Conservation (phyloP, 1,284 basidiomycete species). For the Pyrrhoderma lamaoense region DNA sequence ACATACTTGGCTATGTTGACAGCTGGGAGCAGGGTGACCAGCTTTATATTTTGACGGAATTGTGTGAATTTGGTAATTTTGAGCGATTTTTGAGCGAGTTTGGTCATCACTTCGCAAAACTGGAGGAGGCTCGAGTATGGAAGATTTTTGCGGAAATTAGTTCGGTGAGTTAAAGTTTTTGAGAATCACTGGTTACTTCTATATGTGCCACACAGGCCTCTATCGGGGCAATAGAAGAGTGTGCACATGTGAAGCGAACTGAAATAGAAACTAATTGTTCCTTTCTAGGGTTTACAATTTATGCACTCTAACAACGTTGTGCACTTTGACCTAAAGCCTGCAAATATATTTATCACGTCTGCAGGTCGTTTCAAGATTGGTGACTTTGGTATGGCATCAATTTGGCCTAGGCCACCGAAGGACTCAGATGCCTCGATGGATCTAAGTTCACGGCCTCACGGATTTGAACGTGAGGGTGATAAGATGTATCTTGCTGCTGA, state of each 20-base stretch:
- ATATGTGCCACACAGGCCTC: slow-evolving; percentile 16
- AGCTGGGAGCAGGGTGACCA: slow-evolving; percentile 95
- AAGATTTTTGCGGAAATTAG: slow-evolving; percentile 91
- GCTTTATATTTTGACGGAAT: slow-evolving; percentile 90
- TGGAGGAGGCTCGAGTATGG: slow-evolving; percentile 95
- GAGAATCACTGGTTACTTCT: too few relatives aligned
- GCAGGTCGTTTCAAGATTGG: slow-evolving; percentile 94
- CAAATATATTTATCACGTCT: slow-evolving; percentile 90
- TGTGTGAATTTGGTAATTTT: slow-evolving; percentile 91
- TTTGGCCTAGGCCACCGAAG: slow-evolving; percentile 61
- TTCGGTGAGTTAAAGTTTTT: slow-evolving; percentile 52
- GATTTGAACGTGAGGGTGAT: slow-evolving; percentile 93
- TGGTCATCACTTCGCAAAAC: slow-evolving; percentile 72
- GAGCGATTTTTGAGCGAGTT: slow-evolving; percentile 91
- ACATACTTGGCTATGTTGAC: slow-evolving; percentile 87
- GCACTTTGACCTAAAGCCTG: slow-evolving; percentile 97
- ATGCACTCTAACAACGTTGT: slow-evolving; percentile 87
- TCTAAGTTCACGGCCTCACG: slow-evolving; percentile 33
- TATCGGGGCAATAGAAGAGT: slow-evolving; percentile 17
- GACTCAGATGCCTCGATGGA: slow-evolving; percentile 26
- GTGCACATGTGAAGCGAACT: neutral
- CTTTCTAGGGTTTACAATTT: slow-evolving; percentile 72
- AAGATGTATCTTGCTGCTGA: slow-evolving; percentile 98
- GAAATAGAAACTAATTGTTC: slow-evolving; percentile 6
- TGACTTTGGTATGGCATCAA: slow-evolving; percentile 95